Conservation (phyloP, 495 filamentous ascomycete species). For the Sordaria brevicollis region DNA sequence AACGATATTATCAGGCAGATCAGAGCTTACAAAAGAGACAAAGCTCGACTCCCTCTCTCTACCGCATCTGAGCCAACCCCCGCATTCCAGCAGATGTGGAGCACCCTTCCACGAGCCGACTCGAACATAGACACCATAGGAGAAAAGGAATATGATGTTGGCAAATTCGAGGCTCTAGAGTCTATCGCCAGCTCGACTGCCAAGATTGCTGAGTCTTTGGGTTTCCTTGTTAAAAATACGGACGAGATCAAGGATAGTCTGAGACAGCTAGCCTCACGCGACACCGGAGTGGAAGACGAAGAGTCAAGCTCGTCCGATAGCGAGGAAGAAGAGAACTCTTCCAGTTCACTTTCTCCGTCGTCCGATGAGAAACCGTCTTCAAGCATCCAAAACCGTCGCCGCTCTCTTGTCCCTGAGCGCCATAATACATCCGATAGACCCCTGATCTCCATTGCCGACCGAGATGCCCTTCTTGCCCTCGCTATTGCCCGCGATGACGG, state of each 20-base stretch:
- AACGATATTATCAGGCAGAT: not conserved
- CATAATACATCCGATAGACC: not conserved
- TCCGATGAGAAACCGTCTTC: not conserved
- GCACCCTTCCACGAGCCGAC: not conserved
- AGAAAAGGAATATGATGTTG: not conserved
- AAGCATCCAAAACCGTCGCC: not conserved
- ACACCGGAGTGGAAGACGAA: not conserved
- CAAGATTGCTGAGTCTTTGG: not conserved
- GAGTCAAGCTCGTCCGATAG: not conserved
- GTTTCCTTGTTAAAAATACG: not conserved
- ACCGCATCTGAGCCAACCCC: not conserved
- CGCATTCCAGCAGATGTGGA: not conserved
- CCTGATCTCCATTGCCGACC: not conserved
- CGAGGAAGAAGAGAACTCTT: not conserved
- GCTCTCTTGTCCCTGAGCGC: not conserved
- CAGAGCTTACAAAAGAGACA: not conserved
- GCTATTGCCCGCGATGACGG: not conserved
- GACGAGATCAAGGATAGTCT: not conserved
- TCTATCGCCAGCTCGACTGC: not conserved
- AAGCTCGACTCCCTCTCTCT: not conserved
- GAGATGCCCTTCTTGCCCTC: not conserved
- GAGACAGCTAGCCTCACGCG: not conserved
- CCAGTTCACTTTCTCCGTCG: not conserved
- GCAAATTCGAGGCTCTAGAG: not conserved
- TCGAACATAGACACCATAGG: not conserved